A percentile compares a stretch with the other conserved stretches of the same genome.
Evolutionary conservation across 1,284 basidiomycete species (phyloP).

Genomic region (Malassezia japonica): DNA sequence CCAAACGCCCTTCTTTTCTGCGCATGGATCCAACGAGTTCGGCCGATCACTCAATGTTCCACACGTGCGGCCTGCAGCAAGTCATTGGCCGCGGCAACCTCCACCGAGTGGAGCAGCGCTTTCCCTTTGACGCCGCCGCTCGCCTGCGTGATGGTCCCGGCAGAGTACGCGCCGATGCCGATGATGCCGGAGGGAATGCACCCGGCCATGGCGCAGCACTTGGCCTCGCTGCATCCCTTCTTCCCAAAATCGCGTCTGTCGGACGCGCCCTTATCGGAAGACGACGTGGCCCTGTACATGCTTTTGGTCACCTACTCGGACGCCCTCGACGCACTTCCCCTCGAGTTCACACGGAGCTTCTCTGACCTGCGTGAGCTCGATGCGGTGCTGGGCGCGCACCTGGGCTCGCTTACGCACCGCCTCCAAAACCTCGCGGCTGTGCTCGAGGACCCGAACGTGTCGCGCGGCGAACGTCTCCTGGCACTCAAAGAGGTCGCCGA

Average conservation of each 20-base stretch:
- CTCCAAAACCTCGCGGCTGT: slow-evolving; percentile 33
- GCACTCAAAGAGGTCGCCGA: slow-evolving; percentile 86
- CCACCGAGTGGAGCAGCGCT: background rate
- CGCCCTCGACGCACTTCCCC: slow-evolving; percentile 82
- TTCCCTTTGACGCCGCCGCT: background rate
- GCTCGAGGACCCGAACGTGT: slow-evolving; percentile 55
- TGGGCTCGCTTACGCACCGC: slow-evolving; percentile 36
- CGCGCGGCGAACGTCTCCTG: slow-evolving; percentile 71
- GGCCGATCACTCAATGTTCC: slow-evolving; percentile 1
- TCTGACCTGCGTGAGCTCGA: slow-evolving; percentile 94
- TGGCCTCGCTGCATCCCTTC: slow-evolving; percentile 13
- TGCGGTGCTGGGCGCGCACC: slow-evolving; percentile 67
- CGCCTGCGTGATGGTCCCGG: slow-evolving; percentile 3
- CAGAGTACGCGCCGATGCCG: slow-evolving; percentile 1
- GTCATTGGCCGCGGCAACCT: slow-evolving; percentile 3
- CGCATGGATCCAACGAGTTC: background rate
- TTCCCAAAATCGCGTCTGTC: slow-evolving; percentile 12
- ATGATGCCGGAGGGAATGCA: slow-evolving; percentile 4
- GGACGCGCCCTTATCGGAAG: slow-evolving; percentile 13
- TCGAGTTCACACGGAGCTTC: slow-evolving; percentile 85
- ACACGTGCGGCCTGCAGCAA: slow-evolving; percentile 3
- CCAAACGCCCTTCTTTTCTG: slow-evolving; percentile 1
- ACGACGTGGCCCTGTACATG: slow-evolving; percentile 27
- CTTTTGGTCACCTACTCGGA: slow-evolving; percentile 53
- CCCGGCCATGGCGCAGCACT: slow-evolving; percentile 4